Conservation (phyloP, 1,284 basidiomycete genomes). For the Omphalotus olearius region DNA sequence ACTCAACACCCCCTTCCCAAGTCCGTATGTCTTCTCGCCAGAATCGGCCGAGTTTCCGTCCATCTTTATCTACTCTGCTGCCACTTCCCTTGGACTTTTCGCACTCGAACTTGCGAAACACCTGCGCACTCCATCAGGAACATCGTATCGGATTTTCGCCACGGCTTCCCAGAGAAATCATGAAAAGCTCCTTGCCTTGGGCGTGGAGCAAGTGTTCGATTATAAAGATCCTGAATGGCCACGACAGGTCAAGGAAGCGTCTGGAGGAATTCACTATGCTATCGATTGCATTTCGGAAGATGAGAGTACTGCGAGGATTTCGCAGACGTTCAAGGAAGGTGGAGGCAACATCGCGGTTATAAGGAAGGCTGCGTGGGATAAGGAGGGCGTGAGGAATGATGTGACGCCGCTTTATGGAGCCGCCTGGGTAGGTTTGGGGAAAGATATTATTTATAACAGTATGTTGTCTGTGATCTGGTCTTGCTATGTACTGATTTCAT, state of each 20-base stretch:
- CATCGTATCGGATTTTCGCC: constrained; percentile 24
- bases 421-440: constrained; percentile 29
- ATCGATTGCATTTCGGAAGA: constrained; percentile 31
- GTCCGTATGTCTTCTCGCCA: neutral
- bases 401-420: constrained; percentile 26
- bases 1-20: constrained; percentile 1
- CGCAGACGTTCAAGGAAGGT: constrained; percentile 22
- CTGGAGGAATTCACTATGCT: constrained; percentile 25
- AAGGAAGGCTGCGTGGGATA: constrained; percentile 66
- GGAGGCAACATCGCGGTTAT: constrained; percentile 55
- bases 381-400: constrained; percentile 48
- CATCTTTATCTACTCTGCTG: neutral
- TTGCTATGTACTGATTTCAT: neutral
- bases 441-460: constrained; percentile 25
- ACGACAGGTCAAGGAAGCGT: constrained; percentile 22
- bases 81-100: neutral
- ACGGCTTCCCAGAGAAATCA: constrained; percentile 28
- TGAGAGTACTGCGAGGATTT: constrained; percentile 25
- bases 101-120: too few relatives aligned
- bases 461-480: neutral
- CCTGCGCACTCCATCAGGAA: neutral
- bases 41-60: neutral
- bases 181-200: constrained; percentile 21
- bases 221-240: constrained; percentile 27
- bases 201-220: constrained; percentile 27